Base-by-base conservation (phyloP, 1,284 basidiomycete species). In the Vanrija humicola region DNA sequence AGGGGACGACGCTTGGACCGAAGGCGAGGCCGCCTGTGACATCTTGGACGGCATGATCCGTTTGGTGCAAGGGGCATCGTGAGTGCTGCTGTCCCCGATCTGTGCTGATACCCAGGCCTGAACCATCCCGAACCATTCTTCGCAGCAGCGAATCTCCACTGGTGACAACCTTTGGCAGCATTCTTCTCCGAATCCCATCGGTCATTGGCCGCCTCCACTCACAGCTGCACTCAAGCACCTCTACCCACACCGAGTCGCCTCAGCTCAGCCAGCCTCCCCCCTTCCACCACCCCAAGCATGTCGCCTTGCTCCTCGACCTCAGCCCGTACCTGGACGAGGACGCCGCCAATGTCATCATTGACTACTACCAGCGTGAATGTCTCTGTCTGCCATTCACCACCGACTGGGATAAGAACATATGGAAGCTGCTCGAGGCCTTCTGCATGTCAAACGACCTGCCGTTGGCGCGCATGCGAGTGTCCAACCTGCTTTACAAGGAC, bases 351-450 rank as follows among this genome's bases (percentile, higher is more conserved):
- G 55, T 70, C 9, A 71, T 81, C 8, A 71, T 82, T 58, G 77
- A 80, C 48, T 78, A 77, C 59, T 79, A 77, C 60, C 66, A 78
- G 39, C 62, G 65, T 12, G 76, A 78, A 52, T 74, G 73, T 8
- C 67, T 80, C 2, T 79, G 79, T 59, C 63, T 78, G 6, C 80
- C 80, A 0, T 74, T 77, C 34, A 75, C 76, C 10, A 64, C 71
- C 0, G 74, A 75, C 38, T 82, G 80, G 80, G 73, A 80, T 50
- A 66, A 69, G 10, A 79, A 80, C 39, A 74, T 78, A 29, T 71
- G 74, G 65, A 72, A 73, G 18, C 61, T 80, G 26, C 64, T 79
- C 51, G 61, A 74, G 28, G 69, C 74, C 1, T 80, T 80, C 62
- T 78, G 73, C 54, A 28, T 62, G 29, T 52, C 66, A 29, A 29